A percentile compares a stretch with the other conserved stretches of the same genome.
phyloP scores from a whole-genome alignment of 75 land plant species.

The Azolla pinnata region DNA sequence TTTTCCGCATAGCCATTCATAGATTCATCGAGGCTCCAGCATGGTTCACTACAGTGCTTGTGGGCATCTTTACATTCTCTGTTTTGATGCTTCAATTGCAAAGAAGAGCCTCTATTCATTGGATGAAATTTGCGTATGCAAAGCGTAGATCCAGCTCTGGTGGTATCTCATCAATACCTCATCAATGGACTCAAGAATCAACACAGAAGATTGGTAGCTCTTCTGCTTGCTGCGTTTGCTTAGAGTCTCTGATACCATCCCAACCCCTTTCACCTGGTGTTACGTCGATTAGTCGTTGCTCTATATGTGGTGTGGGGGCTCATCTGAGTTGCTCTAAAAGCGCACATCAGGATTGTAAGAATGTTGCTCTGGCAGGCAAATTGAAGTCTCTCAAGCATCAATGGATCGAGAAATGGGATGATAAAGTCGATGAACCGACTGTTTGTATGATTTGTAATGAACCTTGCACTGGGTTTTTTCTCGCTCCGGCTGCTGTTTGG shows the following conservation, averaged over 20 bases:
- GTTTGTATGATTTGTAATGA: constrained; percentile 80
- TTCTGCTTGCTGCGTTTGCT: constrained; percentile 70
- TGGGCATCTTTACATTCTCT: constrained; percentile 44
- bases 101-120: constrained; percentile 44
- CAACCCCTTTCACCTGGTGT: constrained; percentile 41
- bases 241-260: constrained; percentile 46
- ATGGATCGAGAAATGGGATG: constrained; percentile 81
- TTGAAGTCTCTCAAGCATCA: constrained; percentile 49
- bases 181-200: constrained; percentile 60
- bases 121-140: constrained; percentile 66
- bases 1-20: no score
- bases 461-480: constrained; percentile 66
- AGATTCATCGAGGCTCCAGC: constrained; percentile 8
- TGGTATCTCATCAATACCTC: constrained; percentile 38
- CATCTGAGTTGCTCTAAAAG: constrained; percentile 51
- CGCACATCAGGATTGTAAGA: constrained; percentile 79
- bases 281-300: constrained; percentile 48
- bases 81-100: constrained; percentile 57
- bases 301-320: constrained; percentile 67
- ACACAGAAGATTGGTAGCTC: constrained; percentile 35
- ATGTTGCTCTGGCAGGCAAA: constrained; percentile 62
- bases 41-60: constrained; percentile 29
- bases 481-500: constrained; percentile 76
- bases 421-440: constrained; percentile 55
- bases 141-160: constrained; percentile 42